These are phyloP conservation scores for Diplocarpon mali DNA, from an alignment of 2,329 filamentous ascomycete species.

Conservation along the genomic window DNA sequence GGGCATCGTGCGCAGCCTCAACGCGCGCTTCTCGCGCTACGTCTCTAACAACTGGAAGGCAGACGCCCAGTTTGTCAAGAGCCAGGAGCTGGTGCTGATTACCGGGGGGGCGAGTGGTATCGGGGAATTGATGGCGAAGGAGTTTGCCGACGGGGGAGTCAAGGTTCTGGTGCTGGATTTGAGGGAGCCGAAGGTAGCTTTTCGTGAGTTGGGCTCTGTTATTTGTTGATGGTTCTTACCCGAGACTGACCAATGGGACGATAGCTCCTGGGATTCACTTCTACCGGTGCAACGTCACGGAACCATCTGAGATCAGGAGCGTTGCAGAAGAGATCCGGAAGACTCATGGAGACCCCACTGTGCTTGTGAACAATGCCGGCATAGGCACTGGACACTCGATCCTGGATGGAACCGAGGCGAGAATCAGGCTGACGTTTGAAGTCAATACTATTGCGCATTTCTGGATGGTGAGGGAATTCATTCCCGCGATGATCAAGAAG, in stretches of 20 bases:
- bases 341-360: conserved; percentile 50
- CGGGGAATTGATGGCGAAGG: conserved; percentile 50
- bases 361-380: conserved; percentile 64
- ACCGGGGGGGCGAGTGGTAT: conserved; percentile 68
- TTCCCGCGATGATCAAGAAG: conserved; percentile 50
- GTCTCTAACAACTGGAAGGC: conserved; percentile 37
- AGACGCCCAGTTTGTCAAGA: conserved; percentile 49
- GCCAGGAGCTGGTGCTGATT: conserved; percentile 58
- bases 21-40: conserved; percentile 38
- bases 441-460: conserved; percentile 60
- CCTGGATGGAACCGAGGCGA: conserved; percentile 41
- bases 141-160: conserved; percentile 50
- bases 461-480: conserved; percentile 51
- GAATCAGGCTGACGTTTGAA: conserved; percentile 55
- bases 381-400: conserved; percentile 48
- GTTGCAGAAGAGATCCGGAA: conserved; percentile 42
- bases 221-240: too few species aligned
- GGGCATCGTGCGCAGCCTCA: conserved; percentile 38
- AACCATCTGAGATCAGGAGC: conserved; percentile 38
- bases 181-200: conserved; percentile 26
- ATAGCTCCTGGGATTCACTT: conserved; percentile 45
- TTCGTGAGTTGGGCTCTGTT: conserved; percentile 5
- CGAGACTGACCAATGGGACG: background rate
- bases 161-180: conserved; percentile 64
- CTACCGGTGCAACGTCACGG: conserved; percentile 59